Evolutionary conservation across 2,329 filamentous ascomycete genomes (phyloP).

Genomic region (Cladosporium austrohemisphaericum): DNA sequence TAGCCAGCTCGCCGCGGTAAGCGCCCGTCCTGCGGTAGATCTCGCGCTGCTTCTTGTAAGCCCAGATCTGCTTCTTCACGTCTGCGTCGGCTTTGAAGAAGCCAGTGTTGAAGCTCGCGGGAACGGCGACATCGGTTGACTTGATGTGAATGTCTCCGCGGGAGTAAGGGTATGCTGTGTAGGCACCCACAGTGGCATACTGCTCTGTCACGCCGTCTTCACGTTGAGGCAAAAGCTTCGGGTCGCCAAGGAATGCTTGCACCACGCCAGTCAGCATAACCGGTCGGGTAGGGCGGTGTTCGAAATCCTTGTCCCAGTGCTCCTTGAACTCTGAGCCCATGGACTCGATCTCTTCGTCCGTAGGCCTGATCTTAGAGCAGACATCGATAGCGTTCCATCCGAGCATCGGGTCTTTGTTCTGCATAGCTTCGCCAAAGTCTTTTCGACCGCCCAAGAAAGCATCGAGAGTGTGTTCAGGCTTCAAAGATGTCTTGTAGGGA

Average conservation of each 20-base stretch:
- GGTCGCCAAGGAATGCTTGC: slow-evolving; percentile 29
- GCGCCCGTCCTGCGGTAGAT: slow-evolving; percentile 52
- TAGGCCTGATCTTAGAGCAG: slow-evolving; percentile 52
- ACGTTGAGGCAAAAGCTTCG: slow-evolving; percentile 15
- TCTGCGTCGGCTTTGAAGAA: slow-evolving; percentile 50
- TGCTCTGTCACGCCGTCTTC: background rate
- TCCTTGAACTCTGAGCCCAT: slow-evolving; percentile 52
- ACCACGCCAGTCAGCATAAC: slow-evolving; percentile 41
- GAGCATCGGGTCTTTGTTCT: slow-evolving; percentile 47
- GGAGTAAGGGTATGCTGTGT: slow-evolving; percentile 58
- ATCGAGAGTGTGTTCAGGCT: slow-evolving; percentile 50
- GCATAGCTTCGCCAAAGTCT: slow-evolving; percentile 43
- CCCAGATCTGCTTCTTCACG: slow-evolving; percentile 54
- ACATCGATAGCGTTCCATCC: slow-evolving; percentile 58
- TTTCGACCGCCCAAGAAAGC: slow-evolving; percentile 47
- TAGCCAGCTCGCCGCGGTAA: slow-evolving; percentile 42
- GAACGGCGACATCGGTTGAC: slow-evolving; percentile 37
- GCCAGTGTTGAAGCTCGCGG: slow-evolving; percentile 26
- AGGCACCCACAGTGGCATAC: slow-evolving; percentile 26
- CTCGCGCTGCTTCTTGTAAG: slow-evolving; percentile 62
- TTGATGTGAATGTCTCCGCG: slow-evolving; percentile 59
- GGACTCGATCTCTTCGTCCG: slow-evolving; percentile 47
- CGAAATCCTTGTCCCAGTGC: slow-evolving; percentile 55
- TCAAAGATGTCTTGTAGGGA: slow-evolving; percentile 48
- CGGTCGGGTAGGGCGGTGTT: slow-evolving; percentile 41